phyloP scores from a whole-genome alignment of 225 moss, liverwort and hornwort genomes.

The Physcomitrellopsis africana region DNA sequence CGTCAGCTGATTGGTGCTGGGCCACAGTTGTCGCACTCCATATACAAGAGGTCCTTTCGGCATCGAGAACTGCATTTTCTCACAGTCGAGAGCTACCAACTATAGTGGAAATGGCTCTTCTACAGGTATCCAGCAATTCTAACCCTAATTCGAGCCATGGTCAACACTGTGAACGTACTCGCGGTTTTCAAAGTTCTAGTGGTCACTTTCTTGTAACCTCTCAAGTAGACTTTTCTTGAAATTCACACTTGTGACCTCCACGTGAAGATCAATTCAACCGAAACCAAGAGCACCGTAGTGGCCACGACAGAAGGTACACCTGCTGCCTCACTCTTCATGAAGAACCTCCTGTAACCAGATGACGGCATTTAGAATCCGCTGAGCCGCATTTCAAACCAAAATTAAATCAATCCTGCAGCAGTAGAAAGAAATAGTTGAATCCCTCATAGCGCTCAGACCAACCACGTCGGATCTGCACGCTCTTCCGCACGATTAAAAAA shows the following conservation, averaged over 20 bases:
- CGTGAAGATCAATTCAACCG: background rate
- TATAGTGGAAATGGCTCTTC: background rate
- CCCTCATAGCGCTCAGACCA: no score
- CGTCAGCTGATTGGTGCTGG: constrained; percentile 6
- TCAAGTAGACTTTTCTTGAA: background rate
- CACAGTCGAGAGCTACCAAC: background rate
- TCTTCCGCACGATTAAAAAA: no score
- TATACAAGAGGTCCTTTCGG: constrained; percentile 21
- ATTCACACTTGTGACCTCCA: background rate
- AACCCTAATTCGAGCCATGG: constrained; percentile 7
- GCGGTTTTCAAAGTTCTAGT: background rate
- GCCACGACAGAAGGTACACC: background rate
- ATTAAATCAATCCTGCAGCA: no score
- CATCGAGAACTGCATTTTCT: constrained; percentile 46
- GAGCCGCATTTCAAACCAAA: no score
- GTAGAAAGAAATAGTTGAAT: no score
- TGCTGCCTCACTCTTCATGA: background rate
- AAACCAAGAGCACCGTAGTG: background rate
- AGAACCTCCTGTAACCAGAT: no score
- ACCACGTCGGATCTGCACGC: no score
- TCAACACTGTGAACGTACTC: background rate
- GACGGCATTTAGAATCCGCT: no score
- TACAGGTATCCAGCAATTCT: background rate
- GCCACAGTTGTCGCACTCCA: constrained; percentile 39
- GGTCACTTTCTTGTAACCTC: background rate